phyloP scores from a whole-genome alignment of 441 rosid genomes.

The Pelargonium citronellum region DNA sequence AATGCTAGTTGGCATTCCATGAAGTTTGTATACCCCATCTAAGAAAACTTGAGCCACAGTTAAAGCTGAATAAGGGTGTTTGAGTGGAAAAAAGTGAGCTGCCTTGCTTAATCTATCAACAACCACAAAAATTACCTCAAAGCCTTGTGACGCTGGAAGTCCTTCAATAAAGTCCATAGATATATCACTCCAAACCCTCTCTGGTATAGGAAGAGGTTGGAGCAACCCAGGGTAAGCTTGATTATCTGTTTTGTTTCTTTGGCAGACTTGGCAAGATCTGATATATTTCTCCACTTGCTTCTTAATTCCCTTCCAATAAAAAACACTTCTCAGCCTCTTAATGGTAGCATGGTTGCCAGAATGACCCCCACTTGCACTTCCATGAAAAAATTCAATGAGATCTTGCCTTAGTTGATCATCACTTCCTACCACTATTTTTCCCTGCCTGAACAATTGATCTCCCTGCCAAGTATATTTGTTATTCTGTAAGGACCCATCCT shows the following conservation, averaged over 20 bases:
- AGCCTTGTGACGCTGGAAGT: background rate
- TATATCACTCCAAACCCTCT: background rate
- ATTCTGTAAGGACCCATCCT: background rate
- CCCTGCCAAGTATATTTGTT: background rate
- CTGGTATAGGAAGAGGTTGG: background rate
- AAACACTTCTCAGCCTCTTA: background rate
- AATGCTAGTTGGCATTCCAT: too few species aligned
- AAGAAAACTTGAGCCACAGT: background rate
- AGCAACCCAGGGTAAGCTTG: background rate
- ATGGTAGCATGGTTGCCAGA: background rate
- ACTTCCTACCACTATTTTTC: background rate
- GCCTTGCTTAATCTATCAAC: background rate
- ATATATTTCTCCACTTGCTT: background rate
- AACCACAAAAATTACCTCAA: background rate
- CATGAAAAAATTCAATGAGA: background rate
- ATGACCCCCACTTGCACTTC: background rate
- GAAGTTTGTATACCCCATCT: background rate
- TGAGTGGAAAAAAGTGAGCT: background rate
- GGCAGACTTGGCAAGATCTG: background rate
- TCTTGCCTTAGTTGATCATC: background rate
- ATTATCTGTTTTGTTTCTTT: background rate
- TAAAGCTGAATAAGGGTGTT: background rate
- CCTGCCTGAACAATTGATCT: background rate
- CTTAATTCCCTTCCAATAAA: background rate
- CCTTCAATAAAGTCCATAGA: background rate